Base-by-base conservation (phyloP, 2,329 filamentous ascomycete genomes). In the Sporothrix curviconia region DNA sequence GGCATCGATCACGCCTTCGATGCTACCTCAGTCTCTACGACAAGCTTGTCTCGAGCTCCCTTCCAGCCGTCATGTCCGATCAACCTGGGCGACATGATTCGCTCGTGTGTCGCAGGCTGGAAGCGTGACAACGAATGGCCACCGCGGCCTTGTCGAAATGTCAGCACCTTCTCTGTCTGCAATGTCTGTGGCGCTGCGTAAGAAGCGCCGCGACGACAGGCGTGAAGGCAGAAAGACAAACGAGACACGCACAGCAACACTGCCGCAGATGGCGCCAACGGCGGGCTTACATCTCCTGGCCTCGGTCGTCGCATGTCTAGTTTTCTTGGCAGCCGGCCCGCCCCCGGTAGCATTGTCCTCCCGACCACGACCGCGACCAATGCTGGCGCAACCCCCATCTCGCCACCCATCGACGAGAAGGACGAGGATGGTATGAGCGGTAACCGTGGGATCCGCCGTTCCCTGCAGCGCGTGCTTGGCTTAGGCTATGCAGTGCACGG, bases 91-190 rank as follows among this genome's bases (percentile, higher is more conserved):
- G 90, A 95, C 65, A 85, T 96, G 74, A 83, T 89, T 22, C 81
- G 84, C 9, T 84, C 89, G 12, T 88, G 92, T 63, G 91, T 97
- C 1, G 80, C 87, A 28, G 92, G 92, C 43, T 96, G 92, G 92
- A 95, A 95, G 71, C 81, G 89, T 40, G 90, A 94, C 65, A 92
- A 91, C 15, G 90, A 96, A 70, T 97, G 92, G 92, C 92, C 92
- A 4, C 90, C 89, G 1, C 83, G 82, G 63, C 71, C 55, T n/a
- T 4, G 19, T 37, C 9, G 57, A 36, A 32, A 6, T 42, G 6
- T 4, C 53, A 2, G 30, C 46, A 5, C 40, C 59, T 5, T 32
- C 46, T 3, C 25, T 52, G 24, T 14, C 53, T 15, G 42, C 47
- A 22, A 22, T 49, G 19, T 44, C 54, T 9, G 56, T 42, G n/a